phyloP scores from a whole-genome alignment of 805 yeast genomes.

The Metschnikowia anglica region DNA sequence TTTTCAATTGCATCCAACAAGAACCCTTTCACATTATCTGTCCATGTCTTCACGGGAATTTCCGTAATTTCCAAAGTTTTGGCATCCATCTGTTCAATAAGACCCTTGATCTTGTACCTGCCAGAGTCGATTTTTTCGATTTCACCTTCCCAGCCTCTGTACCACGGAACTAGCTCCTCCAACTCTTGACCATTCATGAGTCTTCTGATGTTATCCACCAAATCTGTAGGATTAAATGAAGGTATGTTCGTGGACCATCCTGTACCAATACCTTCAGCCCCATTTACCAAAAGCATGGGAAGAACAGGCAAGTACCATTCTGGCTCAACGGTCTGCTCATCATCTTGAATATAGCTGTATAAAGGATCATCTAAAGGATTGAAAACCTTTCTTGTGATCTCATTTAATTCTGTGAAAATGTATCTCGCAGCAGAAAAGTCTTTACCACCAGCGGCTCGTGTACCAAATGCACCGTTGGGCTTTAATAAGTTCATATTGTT shows the following conservation, averaged over 20 bases:
- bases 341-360: conserved; percentile 81
- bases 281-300: conserved; percentile 94
- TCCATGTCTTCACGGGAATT: conserved; percentile 91
- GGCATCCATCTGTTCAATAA: conserved; percentile 75
- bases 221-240: conserved; percentile 80
- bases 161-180: conserved; percentile 87
- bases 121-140: conserved; percentile 65
- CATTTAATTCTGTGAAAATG: conserved; percentile 80
- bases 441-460: conserved; percentile 95
- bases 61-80: conserved; percentile 86
- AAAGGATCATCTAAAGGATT: conserved; percentile 78
- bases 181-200: conserved; percentile 72
- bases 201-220: conserved; percentile 69
- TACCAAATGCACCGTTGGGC: conserved; percentile 96
- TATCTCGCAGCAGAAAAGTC: conserved; percentile 99
- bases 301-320: conserved; percentile 92
- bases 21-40: conserved; percentile 82
- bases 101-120: conserved; percentile 74
- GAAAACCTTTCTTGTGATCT: conserved; percentile 73
- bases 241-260: conserved; percentile 98
- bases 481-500: conserved; percentile 80
- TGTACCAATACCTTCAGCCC: conserved; percentile 97
- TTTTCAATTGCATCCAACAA: conserved; percentile 73
- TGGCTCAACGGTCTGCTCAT: conserved; percentile 92
- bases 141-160: conserved; percentile 89